These are phyloP conservation scores for Globisporangium spiculum DNA, from an alignment of 352 stramenopile species.

Conservation along the genomic window DNA sequence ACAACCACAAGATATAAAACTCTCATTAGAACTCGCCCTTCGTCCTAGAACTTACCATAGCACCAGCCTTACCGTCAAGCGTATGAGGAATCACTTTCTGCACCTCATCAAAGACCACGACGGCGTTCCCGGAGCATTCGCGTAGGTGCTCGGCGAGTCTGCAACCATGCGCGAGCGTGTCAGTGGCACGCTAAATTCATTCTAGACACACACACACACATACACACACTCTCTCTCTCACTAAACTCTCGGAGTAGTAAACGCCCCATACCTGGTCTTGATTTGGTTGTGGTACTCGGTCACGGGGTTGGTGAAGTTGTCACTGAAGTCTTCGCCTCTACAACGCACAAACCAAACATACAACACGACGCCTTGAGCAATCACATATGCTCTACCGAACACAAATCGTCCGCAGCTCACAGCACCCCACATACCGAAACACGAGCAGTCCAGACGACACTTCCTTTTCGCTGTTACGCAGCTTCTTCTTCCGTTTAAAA, in stretches of 20 bases:
- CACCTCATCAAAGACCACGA: constrained; percentile 91
- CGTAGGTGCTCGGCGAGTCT: constrained; percentile 80
- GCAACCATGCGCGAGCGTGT: neutral
- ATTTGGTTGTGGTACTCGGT: constrained; percentile 84
- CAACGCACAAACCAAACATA: neutral
- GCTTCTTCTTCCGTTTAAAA: constrained; percentile 76
- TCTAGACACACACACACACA: too few species aligned
- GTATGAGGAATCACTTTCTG: constrained; percentile 90
- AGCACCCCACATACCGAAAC: constrained; percentile 10
- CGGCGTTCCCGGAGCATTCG: constrained; percentile 78
- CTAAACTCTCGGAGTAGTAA: too few species aligned
- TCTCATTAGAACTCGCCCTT: neutral
- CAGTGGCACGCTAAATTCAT: too few species aligned
- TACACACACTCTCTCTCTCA: too few species aligned
- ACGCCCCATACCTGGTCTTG: constrained; percentile 50
- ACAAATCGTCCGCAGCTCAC: neutral
- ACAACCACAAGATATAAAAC: constrained; percentile 1
- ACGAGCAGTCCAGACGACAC: constrained; percentile 61
- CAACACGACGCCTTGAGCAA: neutral
- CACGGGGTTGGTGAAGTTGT: constrained; percentile 80
- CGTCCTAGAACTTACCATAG: neutral
- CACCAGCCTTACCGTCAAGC: constrained; percentile 59
- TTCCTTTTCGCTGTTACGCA: constrained; percentile 66
- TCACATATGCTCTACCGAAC: too few species aligned
- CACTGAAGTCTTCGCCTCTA: constrained; percentile 84